Evolutionary conservation across 768 basidiomycete genomes (phyloP), one percentile per base, ranked within the genome.

Genomic region (Serpula lacrymans): DNA sequence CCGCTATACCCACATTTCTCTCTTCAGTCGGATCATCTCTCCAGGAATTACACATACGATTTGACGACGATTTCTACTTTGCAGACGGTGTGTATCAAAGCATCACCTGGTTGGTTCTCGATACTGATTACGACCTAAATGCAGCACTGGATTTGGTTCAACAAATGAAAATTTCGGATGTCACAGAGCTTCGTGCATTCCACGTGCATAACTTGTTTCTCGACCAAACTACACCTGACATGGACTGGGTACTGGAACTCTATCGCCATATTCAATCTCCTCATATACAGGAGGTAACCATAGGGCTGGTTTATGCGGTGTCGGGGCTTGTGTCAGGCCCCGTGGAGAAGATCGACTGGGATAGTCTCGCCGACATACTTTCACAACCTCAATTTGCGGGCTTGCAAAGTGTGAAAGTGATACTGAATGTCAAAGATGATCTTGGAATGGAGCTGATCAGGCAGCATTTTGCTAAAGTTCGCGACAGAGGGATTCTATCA

Each of bases 131-230:
- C 22, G n/a, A 18, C 44, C 47, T 57, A 32, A 59, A 35, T 18
- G 4, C 26, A 16, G 22, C 39, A 62, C 59, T 53, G 38, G 41
- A 34, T 6, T 33, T 64, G 28, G 53, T 62, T 26, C 49, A 37
- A 17, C 55, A 62, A 18, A 50, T 64, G 23, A 42, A 50, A 13
- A 59, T 62, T 13, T 42, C 53, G 0, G 40, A 48, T 13, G 64
- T 59, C 34, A 47, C 37, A 20, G 45, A 38, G 31, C 47, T 62
- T 20, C 50, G 50, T 35, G 62, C 59, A 39, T 43, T 59, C 28
- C 62, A 64, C 41, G 47, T 62, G 20, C 64, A 64, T 41, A 59
- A 57, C 5, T 54, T 62, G 8, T 51, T 62, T 11, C n/a, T n/a
- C n/a, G n/a, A n/a, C n/a, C n/a, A n/a, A n/a, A n/a, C n/a, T n/a